phyloP scores from a whole-genome alignment of 2,329 filamentous ascomycete genomes.

The Aspergillus amoenus region DNA sequence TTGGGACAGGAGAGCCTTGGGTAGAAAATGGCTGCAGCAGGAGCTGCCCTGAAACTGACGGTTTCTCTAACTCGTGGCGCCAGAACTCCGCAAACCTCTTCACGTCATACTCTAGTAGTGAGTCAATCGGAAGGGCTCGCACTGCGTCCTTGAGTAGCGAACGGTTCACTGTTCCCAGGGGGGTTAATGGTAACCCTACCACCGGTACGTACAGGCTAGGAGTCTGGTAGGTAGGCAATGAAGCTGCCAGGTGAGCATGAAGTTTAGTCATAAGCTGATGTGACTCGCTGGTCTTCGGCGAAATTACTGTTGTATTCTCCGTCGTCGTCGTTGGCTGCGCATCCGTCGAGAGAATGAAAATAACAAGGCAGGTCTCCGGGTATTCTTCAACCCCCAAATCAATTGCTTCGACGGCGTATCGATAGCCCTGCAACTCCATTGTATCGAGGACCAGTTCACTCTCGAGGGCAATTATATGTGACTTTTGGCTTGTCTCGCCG shows the following conservation, averaged over 20 bases:
- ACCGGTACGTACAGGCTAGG: constrained; percentile 37
- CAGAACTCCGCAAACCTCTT: constrained; percentile 24
- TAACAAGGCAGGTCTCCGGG: constrained; percentile 11
- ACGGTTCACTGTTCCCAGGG: constrained; percentile 35
- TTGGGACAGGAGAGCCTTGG: constrained; percentile 12
- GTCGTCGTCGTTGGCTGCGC: neutral
- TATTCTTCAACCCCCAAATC: neutral
- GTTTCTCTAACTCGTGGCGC: constrained; percentile 13
- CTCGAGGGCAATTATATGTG: constrained; percentile 4
- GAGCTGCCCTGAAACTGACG: constrained; percentile 5
- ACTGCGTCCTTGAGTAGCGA: constrained; percentile 18
- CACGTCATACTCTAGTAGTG: constrained; percentile 19
- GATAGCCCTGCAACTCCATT: constrained; percentile 17
- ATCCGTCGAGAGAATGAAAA: constrained; percentile 21
- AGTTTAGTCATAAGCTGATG: constrained; percentile 16
- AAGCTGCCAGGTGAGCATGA: constrained; percentile 22
- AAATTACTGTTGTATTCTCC: constrained; percentile 9
- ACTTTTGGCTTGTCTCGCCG: neutral
- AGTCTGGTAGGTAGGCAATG: constrained; percentile 34
- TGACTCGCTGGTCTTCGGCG: constrained; percentile 14
- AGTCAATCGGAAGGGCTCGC: constrained; percentile 9
- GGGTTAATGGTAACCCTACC: constrained; percentile 30
- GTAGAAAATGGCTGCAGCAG: constrained; percentile 12
- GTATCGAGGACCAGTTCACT: constrained; percentile 18
- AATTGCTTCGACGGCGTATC: constrained; percentile 21